These are phyloP conservation scores for Inga leiocalycina DNA, from an alignment of 306 rosid genomes.

Conservation along the genomic window DNA sequence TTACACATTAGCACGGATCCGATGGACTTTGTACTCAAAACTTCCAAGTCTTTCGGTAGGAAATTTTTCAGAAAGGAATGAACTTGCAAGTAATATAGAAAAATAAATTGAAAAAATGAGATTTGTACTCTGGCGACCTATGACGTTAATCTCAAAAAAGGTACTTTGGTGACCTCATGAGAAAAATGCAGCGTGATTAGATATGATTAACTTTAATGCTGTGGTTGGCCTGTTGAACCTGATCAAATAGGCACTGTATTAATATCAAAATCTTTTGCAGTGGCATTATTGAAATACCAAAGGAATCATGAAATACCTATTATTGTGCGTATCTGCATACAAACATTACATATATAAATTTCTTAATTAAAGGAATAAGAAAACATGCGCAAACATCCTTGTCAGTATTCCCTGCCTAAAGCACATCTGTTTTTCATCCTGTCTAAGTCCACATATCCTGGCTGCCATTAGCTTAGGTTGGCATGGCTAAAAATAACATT, in stretches of 20 bases:
- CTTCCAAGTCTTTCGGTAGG: slow-evolving; percentile 5
- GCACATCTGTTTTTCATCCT: too few relatives aligned
- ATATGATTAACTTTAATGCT: slow-evolving; percentile 8
- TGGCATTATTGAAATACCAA: neutral
- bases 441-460: too few relatives aligned
- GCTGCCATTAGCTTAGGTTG: too few relatives aligned
- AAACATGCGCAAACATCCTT: too few relatives aligned
- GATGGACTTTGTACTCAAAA: neutral
- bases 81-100: too few relatives aligned
- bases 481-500: too few relatives aligned
- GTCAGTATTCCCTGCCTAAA: too few relatives aligned
- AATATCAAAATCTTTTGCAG: neutral
- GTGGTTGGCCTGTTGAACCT: slow-evolving; percentile 19
- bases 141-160: neutral
- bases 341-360: too few relatives aligned
- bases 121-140: neutral
- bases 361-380: too few relatives aligned
- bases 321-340: neutral
- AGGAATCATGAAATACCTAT: slow-evolving; percentile 2
- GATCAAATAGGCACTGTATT: slow-evolving; percentile 8
- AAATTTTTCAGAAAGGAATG: neutral
- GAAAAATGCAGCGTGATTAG: neutral
- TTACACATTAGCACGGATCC: slow-evolving; percentile 7
- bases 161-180: neutral
- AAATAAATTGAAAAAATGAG: too few relatives aligned